Base-by-base conservation (phyloP, 257 asterid species). In the Nicotiana tomentosiformis region DNA sequence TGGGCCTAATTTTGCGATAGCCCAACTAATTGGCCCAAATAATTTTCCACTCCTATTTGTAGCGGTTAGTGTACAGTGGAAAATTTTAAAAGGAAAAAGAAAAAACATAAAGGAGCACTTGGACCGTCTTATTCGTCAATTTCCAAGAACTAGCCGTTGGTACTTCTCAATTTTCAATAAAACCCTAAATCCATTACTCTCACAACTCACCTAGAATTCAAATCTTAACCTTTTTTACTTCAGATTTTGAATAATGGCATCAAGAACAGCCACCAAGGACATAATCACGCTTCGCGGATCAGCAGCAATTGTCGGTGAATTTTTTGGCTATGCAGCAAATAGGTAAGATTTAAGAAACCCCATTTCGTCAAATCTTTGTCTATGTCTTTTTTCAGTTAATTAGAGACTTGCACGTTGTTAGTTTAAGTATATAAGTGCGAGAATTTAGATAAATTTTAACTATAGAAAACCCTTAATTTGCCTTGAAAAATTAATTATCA, bases 271-370 rank as follows among this genome's bases (percentile, higher is more conserved):
- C 37, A 88, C 96, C 18, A 95, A 95, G 64, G 98, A 95, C 87
- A 90, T 93, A 81, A 95, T 93, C 88, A 95, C 99, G 4, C 94
- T 95, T n/a, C 96, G 93, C 49, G 99, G 98, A 77, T 95, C 99
- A 7, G 91, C 99, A 78, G 98, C 98, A 20, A 93, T 93, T 37
- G 96, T 95, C 84, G 86, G 96, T 35, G 99, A 95, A 88, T 95
- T 93, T 90, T 95, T 95, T 53, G 99, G 96, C 20, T 95, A 95
- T 88, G 99, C 99, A 65, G 96, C 99, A 33, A 94, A 94, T 83
- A 94, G 99, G 99, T 94, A 37, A 61, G 76, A 62, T n/a, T 66
- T 16, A 12, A 62, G 3, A 26, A 30, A 58, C 12, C 14, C 83
- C n/a, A 49, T 35, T 30, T 20, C 2, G 26, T 53, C 7, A 57